phyloP scores from a whole-genome alignment of 805 yeast genomes.

The Candida tallmaniae region DNA sequence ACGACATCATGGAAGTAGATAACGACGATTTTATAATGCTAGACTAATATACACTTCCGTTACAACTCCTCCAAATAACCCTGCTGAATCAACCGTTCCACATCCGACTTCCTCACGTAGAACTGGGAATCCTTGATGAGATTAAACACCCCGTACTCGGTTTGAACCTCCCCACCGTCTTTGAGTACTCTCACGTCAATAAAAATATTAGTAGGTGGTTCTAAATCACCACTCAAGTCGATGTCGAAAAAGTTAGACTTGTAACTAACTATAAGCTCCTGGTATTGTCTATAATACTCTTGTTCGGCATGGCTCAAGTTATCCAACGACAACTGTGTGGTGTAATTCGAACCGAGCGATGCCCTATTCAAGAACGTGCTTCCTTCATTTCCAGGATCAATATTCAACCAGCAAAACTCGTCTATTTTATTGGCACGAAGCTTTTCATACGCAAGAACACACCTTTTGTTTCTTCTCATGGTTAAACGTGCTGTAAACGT shows the following conservation, averaged over 20 bases:
- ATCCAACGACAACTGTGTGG: conserved; percentile 32
- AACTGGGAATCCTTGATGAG: conserved; percentile 91
- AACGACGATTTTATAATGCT: background rate
- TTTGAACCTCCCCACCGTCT: conserved; percentile 96
- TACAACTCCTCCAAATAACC: conserved; percentile 80
- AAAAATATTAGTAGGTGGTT: conserved; percentile 87
- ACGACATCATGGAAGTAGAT: background rate
- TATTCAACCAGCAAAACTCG: conserved; percentile 66
- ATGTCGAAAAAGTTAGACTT: conserved; percentile 78
- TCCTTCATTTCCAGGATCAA: conserved; percentile 35
- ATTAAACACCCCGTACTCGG: conserved; percentile 95
- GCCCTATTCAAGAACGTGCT: background rate
- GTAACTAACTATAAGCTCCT: conserved; percentile 66
- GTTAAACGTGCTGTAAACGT: conserved; percentile 67
- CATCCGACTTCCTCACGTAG: conserved; percentile 90
- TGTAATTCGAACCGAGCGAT: conserved; percentile 15
- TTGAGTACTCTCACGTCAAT: conserved; percentile 90
- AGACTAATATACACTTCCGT: background rate
- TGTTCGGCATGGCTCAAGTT: conserved; percentile 73
- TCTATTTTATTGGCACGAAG: conserved; percentile 65
- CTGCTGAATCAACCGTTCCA: conserved; percentile 88
- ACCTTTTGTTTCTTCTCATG: conserved; percentile 84
- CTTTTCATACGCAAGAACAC: conserved; percentile 78
- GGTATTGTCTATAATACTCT: conserved; percentile 68
- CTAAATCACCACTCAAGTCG: conserved; percentile 83